These are phyloP conservation scores for Phialocephala subalpina DNA, from an alignment of 2,329 filamentous ascomycete species.

Conservation along the genomic window DNA sequence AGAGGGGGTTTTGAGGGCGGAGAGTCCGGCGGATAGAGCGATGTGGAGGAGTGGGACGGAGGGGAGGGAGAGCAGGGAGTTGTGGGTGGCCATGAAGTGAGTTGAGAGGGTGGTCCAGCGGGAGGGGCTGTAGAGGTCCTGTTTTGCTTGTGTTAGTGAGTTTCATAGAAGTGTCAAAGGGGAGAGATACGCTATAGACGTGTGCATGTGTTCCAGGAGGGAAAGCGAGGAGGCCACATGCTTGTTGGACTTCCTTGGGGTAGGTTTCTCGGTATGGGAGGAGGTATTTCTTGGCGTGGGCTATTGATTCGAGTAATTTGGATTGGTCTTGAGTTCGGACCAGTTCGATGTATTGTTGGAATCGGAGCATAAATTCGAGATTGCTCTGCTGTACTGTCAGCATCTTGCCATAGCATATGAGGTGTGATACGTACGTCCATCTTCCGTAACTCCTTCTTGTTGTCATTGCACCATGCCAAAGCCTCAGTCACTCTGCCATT, in stretches of 20 bases:
- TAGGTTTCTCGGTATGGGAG: constrained; percentile 74
- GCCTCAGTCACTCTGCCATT: constrained; percentile 79
- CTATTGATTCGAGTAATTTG: constrained; percentile 78
- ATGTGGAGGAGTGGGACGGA: constrained; percentile 86
- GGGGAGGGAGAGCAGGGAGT: constrained; percentile 84
- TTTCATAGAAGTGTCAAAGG: background rate
- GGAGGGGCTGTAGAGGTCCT: constrained; percentile 75
- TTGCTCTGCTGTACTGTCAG: constrained; percentile 63
- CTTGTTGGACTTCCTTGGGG: constrained; percentile 72
- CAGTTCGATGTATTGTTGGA: constrained; percentile 95
- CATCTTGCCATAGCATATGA: constrained; percentile 6
- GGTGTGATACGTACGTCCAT: constrained; percentile 67
- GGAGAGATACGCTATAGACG: constrained; percentile 53
- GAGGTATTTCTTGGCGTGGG: constrained; percentile 84
- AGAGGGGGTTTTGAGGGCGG: constrained; percentile 92
- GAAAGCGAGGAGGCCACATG: constrained; percentile 83
- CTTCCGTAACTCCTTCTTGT: constrained; percentile 91
- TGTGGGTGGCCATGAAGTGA: constrained; percentile 86
- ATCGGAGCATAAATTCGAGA: constrained; percentile 89
- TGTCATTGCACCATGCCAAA: constrained; percentile 89
- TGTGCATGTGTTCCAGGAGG: constrained; percentile 65
- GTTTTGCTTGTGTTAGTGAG: constrained; percentile 16
- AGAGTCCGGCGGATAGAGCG: constrained; percentile 88
- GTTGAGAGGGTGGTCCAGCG: constrained; percentile 82
- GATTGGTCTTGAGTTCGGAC: constrained; percentile 70